phyloP scores from a whole-genome alignment of 2,329 filamentous ascomycete genomes.

The Chrysoporthe austroafricana region DNA sequence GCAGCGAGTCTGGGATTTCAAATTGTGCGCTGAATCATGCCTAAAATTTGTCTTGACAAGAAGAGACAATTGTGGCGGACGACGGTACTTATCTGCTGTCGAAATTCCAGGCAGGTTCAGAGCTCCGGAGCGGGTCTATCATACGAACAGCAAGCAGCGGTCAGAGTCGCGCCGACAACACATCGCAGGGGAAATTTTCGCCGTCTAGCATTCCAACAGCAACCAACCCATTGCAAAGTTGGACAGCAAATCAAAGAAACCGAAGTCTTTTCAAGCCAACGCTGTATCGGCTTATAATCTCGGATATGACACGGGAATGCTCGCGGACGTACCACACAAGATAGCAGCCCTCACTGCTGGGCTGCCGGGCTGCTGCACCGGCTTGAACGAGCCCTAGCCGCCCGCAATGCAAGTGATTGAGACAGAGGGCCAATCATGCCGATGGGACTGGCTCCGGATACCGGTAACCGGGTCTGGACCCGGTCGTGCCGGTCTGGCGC shows the following conservation, averaged over 20 bases:
- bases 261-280: neutral
- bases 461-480: neutral
- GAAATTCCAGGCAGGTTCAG: neutral
- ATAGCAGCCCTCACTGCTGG: too few species aligned
- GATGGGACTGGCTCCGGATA: neutral
- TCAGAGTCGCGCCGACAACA: constrained; percentile 12
- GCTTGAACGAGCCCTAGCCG: neutral
- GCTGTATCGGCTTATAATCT: neutral
- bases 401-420: neutral
- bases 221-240: neutral
- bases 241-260: neutral
- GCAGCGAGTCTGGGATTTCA: neutral
- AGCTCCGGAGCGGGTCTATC: constrained; percentile 12
- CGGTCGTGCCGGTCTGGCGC: neutral
- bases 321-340: neutral
- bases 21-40: neutral
- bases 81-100: neutral
- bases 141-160: constrained; percentile 12
- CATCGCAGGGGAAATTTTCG: constrained; percentile 1
- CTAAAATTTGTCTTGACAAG: neutral
- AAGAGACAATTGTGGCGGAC: too few species aligned
- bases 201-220: neutral
- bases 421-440: neutral
- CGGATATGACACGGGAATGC: constrained; percentile 12
- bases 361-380: neutral